A percentile compares a stretch with the other conserved stretches of the same genome.
Evolutionary conservation across 1,284 basidiomycete genomes (phyloP).

Genomic region (Cryptococcus sp.): DNA sequence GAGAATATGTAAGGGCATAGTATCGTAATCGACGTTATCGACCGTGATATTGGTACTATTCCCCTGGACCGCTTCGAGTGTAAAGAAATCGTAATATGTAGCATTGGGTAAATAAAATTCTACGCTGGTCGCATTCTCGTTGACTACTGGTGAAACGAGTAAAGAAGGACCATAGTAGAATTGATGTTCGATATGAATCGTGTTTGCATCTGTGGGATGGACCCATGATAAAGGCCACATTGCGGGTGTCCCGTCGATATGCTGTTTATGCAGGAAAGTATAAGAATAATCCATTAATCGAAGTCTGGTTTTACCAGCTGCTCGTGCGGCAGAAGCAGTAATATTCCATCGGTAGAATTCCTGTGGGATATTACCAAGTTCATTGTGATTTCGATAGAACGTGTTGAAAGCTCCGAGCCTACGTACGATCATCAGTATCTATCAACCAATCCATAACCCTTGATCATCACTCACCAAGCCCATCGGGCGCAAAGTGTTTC

Average conservation of each 20-base stretch:
- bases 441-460: neutral
- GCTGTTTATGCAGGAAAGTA: constrained; percentile 61
- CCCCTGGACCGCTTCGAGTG: constrained; percentile 55
- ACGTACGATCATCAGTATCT: neutral
- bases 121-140: constrained; percentile 57
- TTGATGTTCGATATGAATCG: constrained; percentile 63
- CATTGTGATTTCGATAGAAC: constrained; percentile 23
- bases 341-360: constrained; percentile 65
- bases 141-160: constrained; percentile 66
- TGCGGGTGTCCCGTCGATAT: constrained; percentile 50
- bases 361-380: constrained; percentile 49
- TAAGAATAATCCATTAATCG: constrained; percentile 67
- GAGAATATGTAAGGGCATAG: constrained; percentile 64
- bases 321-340: constrained; percentile 58
- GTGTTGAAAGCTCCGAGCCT: constrained; percentile 56
- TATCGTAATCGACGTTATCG: constrained; percentile 52
- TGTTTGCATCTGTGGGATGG: constrained; percentile 64
- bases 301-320: constrained; percentile 60
- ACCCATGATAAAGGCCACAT: constrained; percentile 67
- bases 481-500: constrained; percentile 73
- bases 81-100: constrained; percentile 67
- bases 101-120: constrained; percentile 48
- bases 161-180: constrained; percentile 65
- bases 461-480: constrained; percentile 53
- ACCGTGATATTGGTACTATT: constrained; percentile 19